Evolutionary conservation across 805 yeast species (phyloP), one percentile per base, ranked within the genome.

Genomic region (Barnettozyma salicaria): DNA sequence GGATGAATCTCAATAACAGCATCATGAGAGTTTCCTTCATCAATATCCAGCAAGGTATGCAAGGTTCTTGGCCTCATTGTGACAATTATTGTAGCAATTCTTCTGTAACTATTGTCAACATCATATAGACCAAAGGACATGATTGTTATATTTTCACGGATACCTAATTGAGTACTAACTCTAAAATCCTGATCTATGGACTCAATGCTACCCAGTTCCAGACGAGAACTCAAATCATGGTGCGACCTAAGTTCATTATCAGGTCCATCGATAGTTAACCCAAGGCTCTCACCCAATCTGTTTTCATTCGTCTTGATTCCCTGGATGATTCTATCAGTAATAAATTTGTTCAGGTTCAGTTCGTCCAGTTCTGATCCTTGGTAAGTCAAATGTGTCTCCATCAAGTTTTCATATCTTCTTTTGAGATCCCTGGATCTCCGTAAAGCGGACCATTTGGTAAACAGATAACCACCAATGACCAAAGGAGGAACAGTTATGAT

Each of bases 401-500:
- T 11, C 24, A 50, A 10, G 4, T 34, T 21, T 5, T 40, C 33
- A 47, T 50, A 49, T 16, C 47, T 32, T 11, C 27, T 13, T 7
- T 32, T 20, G 47, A 53, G 38, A 4, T 44, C 52, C 3, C 19
- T 21, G 2, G 33, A 26, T 23, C 49, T 30, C 13, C 36, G 45
- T 23, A 42, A 42, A 12, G 34, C 14, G 9, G 24, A 26, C 18
- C 39, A 26, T 19, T 37, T 45, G 4, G 37, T 23, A 7, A 47
- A 4, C 12, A 53, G 32, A 23, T 41, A 41, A 7, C 48, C 49
- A 29, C 51, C 53, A 19, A 50, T 26, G 13, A 49, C 23, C 32
- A 53, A 24, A 1, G 56, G 56, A 3, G 58, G 58, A 1, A 45
- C 36, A 1, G 49, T 41, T 16, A 52, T 42, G 26, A 53, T 45